Conservation (phyloP, 768 basidiomycete genomes). For the Lactifluus hygrophoroides region DNA sequence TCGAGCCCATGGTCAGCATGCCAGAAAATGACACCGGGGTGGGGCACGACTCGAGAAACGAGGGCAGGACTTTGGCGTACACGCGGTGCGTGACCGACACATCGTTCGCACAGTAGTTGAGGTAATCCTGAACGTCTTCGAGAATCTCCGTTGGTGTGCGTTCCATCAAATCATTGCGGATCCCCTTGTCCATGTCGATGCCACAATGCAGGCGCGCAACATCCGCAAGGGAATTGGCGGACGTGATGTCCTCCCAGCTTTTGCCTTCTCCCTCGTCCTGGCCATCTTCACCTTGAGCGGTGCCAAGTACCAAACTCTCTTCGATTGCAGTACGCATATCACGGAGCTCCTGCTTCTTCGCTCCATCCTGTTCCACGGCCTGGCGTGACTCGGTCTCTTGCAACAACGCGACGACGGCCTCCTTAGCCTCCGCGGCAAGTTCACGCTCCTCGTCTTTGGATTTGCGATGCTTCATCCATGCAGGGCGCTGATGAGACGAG, state of each 20-base stretch:
- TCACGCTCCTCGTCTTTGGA: slow-evolving; percentile 46
- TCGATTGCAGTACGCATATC: slow-evolving; percentile 31
- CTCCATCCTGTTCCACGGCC: slow-evolving; percentile 33
- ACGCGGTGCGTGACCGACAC: slow-evolving; percentile 80
- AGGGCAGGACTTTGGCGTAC: slow-evolving; percentile 65
- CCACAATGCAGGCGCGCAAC: slow-evolving; percentile 87
- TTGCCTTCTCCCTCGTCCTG: slow-evolving; percentile 40
- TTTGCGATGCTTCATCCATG: slow-evolving; percentile 85
- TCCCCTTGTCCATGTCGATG: slow-evolving; percentile 68
- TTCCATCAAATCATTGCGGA: slow-evolving; percentile 70
- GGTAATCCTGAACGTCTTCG: slow-evolving; percentile 59
- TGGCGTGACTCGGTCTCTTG: slow-evolving; percentile 32
- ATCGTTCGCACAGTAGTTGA: slow-evolving; percentile 81
- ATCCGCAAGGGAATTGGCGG: slow-evolving; percentile 85
- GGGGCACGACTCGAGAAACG: slow-evolving; percentile 76
- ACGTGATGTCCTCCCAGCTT: slow-evolving; percentile 90
- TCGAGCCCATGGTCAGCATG: slow-evolving; percentile 82
- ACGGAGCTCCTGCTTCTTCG: slow-evolving; percentile 32
- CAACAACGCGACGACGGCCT: slow-evolving; percentile 49
- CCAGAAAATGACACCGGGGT: slow-evolving; percentile 92
- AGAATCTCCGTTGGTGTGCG: slow-evolving; percentile 55
- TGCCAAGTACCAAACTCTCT: slow-evolving; percentile 31
- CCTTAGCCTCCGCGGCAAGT: slow-evolving; percentile 54
- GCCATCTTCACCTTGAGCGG: slow-evolving; percentile 33
- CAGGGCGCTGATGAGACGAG: slow-evolving; percentile 88